phyloP scores from a whole-genome alignment of 352 stramenopile species.

The Phytophthora colocasiae region DNA sequence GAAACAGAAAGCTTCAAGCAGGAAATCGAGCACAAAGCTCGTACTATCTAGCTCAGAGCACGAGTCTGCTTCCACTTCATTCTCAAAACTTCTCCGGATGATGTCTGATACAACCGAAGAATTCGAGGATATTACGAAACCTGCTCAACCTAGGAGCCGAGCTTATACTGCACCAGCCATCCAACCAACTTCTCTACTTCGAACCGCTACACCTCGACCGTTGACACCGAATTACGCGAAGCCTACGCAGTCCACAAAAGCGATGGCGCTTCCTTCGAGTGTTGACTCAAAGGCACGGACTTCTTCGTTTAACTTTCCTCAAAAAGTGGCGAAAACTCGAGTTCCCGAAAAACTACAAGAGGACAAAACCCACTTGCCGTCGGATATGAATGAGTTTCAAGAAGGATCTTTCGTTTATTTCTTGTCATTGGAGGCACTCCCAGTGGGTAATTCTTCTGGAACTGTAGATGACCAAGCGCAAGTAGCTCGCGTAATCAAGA shows the following conservation, averaged over 20 bases:
- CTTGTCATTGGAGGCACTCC: constrained; percentile 24
- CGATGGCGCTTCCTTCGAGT: constrained; percentile 25
- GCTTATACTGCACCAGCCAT: constrained; percentile 10
- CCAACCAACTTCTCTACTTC: neutral
- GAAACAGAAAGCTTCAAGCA: constrained; percentile 12
- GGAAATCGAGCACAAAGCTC: neutral
- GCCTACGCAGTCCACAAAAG: constrained; percentile 16
- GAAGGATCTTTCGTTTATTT: constrained; percentile 47
- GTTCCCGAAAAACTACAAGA: neutral
- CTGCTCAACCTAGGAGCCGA: constrained; percentile 11
- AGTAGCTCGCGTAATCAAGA: constrained; percentile 43
- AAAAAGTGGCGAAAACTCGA: constrained; percentile 7
- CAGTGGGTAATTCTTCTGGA: constrained; percentile 11
- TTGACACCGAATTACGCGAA: constrained; percentile 33
- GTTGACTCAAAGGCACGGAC: constrained; percentile 22
- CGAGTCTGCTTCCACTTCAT: constrained; percentile 36
- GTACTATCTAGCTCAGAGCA: neutral
- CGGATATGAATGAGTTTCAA: constrained; percentile 34
- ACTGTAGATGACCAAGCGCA: constrained; percentile 39
- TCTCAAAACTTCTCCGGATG: constrained; percentile 44
- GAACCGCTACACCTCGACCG: neutral
- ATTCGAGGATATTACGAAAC: constrained; percentile 12
- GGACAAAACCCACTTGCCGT: constrained; percentile 21
- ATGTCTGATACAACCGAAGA: constrained; percentile 28
- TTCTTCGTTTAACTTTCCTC: constrained; percentile 11